Base-by-base conservation (phyloP, 2,329 filamentous ascomycete species). In the Talaromyces sp. region DNA sequence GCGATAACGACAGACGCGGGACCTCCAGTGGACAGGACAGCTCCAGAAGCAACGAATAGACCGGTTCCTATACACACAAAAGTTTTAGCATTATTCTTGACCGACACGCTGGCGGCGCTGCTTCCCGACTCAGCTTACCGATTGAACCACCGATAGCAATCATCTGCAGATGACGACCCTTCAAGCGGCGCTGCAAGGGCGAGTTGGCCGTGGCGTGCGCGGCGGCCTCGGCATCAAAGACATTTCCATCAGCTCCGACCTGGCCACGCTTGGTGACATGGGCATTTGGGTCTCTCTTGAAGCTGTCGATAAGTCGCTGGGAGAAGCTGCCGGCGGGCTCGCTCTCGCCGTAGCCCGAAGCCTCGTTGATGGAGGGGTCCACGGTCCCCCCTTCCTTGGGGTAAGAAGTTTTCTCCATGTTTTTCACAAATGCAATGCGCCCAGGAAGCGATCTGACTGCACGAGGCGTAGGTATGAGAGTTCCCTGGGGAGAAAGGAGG, bases 61-160 rank as follows among this genome's bases (percentile, higher is more conserved):
- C 93, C 92, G 28, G 90, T 93, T 63, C 89, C 88, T 88, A 67
- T 12, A n/a, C 18, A 44, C 8, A 14, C 14, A 40, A 56, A 28
- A 34, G 14, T 12, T 10, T 53, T 53, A 30, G 50, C 28, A n/a
- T 28, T 30, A n/a, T 55, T 33, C 16, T 31, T 30, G n/a, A 8
- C 7, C 30, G 14, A 27, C 44, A 44, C n/a, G 14, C 50, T 53
- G 8, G 23, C 23, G 23, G 23, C 23, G 9, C n/a, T 59, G 14
- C 50, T 59, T 10, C 23, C 42, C 4, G 16, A n/a, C 14, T 51
- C 31, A 14, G 28, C 52, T 60, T 79, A 86, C 90, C 90, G 69
- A 96, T 96, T 10, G 90, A 94, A 51, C 93, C 93, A 68, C 92
- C 92, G 67, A 97, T 96, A 14, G 94, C 94, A 81, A 97, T 97